Evolutionary conservation across 805 yeast genomes (phyloP), one percentile per base, ranked within the genome.

Genomic region (Vanderwaltozyma verrucispora): DNA sequence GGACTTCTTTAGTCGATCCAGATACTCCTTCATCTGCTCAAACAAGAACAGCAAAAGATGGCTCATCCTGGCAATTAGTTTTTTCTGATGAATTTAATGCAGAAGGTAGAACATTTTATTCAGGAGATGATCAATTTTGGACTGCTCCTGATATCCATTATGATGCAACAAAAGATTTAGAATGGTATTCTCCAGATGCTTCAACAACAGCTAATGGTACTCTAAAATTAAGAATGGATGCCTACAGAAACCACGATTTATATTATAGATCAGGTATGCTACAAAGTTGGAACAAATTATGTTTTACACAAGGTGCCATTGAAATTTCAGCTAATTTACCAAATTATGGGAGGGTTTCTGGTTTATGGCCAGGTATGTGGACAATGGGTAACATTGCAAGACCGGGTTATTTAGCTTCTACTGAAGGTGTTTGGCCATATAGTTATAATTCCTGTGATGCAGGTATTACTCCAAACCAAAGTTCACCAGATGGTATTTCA

Each of bases 311-410:
- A 53, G 96, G 96, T 35, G 56, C 66, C 30, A 49, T 87, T 45
- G 95, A 84, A 54, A 74, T 81, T 5, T 76, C 86, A 9, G 89
- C 83, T 0, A 71, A 71, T 41, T 63, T 88, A 44, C 95, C 96
- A 25, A 84, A 85, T 44, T 73, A 72, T 48, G 95, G 94, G 50
- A 65, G 74, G 39, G 69, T 79, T 23, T 67, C 80, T 4, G 97
- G 97, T 16, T 65, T 88, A 46, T 88, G 97, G 97, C 96, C 97
- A 1, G 97, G 96, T 68, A 50, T 85, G 40, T 88, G 96, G 96
- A 72, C 95, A 4, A 68, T 88, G 76, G 96, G 96, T 32, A 88
- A 88, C 53, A 67, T 88, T 46, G 97, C 82, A 20, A 75, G 96
- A 49, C 94, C 96, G 0, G 97, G 97, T 10, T 88, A 75, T 54